phyloP scores from a whole-genome alignment of 305 asterid species.

The Coffea humblotiana region DNA sequence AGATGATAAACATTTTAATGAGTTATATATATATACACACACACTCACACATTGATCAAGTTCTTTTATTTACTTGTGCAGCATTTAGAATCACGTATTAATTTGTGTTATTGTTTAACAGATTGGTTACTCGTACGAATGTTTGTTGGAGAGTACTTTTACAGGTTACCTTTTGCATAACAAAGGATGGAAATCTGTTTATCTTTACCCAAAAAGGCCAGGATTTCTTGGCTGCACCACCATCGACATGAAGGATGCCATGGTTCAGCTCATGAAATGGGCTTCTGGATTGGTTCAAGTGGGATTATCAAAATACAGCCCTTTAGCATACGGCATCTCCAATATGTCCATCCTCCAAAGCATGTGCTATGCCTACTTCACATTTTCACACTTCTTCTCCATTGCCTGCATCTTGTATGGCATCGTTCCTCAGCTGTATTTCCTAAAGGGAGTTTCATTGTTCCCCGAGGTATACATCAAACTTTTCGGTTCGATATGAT shows the following conservation, averaged over 20 bases:
- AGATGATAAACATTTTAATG: too few relatives aligned
- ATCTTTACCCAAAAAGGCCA: conserved; percentile 70
- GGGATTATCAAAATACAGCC: conserved; percentile 64
- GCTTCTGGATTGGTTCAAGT: conserved; percentile 78
- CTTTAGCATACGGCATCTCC: conserved; percentile 64
- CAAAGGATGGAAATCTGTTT: conserved; percentile 77
- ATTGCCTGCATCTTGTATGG: conserved; percentile 61
- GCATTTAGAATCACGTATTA: neutral
- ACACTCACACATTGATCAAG: neutral
- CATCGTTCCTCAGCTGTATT: conserved; percentile 57
- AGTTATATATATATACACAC: too few relatives aligned
- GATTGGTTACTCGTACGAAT: conserved; percentile 75
- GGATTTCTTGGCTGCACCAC: conserved; percentile 78
- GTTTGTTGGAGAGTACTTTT: conserved; percentile 71
- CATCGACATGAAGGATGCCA: conserved; percentile 76
- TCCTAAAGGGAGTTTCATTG: conserved; percentile 53
- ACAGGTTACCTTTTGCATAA: conserved; percentile 68
- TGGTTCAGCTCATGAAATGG: conserved; percentile 81
- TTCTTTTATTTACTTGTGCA: neutral
- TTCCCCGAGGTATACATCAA: conserved; percentile 60
- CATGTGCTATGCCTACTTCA: conserved; percentile 69
- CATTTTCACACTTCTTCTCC: conserved; percentile 47
- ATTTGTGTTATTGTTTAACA: conserved; percentile 19
- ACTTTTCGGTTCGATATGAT: neutral
- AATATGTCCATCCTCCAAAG: conserved; percentile 63